Evolutionary conservation across 2,329 filamentous ascomycete species (phyloP), one percentile per base, ranked within the genome.

Genomic region (Colletotrichum sp.): DNA sequence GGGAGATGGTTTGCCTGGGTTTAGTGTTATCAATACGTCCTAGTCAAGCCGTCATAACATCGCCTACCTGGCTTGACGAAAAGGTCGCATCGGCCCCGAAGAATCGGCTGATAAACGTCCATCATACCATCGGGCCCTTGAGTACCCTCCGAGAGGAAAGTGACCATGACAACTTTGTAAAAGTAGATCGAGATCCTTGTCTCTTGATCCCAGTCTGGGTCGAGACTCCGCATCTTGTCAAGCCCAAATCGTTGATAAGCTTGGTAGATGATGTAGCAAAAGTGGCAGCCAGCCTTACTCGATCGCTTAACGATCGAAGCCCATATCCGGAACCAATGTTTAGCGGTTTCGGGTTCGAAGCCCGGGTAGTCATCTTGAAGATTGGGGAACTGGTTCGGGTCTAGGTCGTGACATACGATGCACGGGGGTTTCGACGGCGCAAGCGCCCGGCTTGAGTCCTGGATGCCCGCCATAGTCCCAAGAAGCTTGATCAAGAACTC

Each of bases 181-280:
- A 52, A 52, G 43, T 24, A 52, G 43, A 52, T 52, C 43, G n/a
- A 21, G 43, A 52, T 13, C 43, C n/a, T 52, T 13, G 43, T 52
- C 43, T 21, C 6, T 52, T 24, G n/a, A 52, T 52, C n/a, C 43
- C 43, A 52, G 10, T 21, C 43, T 21, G 43, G 43, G 43, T 52
- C 6, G 6, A 52, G 3, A 4, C 43, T 52, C 10, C 10, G 2
- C 4, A 52, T 52, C 12, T 21, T 21, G 43, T 52, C n/a, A 24
- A 52, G 43, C 43, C 43, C 43, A 52, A 52, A 52, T 24, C 43
- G 43, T 52, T n/a, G n/a, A 13, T n/a, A 52, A 13, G 43, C 43
- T 52, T 52, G n/a, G 43, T 52, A 32, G 18, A 71, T 71, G 36
- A 67, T 67, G n/a, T 74, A 71, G 57, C 71, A 74, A 30, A n/a